Percentiles rank a stretch among this genome's conserved stretches.
These are phyloP conservation scores for Apiotrichum domesticum DNA, from an alignment of 1,284 basidiomycete genomes.

Conservation along the genomic window DNA sequence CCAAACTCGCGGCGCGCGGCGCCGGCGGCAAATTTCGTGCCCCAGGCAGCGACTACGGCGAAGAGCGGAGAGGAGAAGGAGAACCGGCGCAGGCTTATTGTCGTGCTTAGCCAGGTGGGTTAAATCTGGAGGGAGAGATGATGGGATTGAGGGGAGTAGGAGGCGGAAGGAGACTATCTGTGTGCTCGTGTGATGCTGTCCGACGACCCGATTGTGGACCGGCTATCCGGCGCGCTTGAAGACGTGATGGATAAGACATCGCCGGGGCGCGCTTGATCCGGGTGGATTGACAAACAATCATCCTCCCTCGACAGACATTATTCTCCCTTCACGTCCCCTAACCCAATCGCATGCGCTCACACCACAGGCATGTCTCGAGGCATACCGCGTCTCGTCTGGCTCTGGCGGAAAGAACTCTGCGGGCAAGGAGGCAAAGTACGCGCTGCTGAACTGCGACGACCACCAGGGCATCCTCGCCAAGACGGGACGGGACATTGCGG, in stretches of 20 bases:
- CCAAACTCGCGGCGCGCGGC: slow-evolving; percentile 27
- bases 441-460: slow-evolving; percentile 96
- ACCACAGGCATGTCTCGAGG: slow-evolving; percentile 83
- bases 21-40: slow-evolving; percentile 37
- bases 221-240: background rate
- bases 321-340: no score
- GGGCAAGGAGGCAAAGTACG: slow-evolving; percentile 83
- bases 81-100: slow-evolving; percentile 69
- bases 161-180: no score
- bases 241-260: background rate
- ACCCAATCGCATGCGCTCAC: background rate
- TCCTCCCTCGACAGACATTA: no score
- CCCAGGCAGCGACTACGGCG: slow-evolving; percentile 60
- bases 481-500: slow-evolving; percentile 95
- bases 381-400: slow-evolving; percentile 72
- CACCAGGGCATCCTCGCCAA: slow-evolving; percentile 98
- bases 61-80: slow-evolving; percentile 56
- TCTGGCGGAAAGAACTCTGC: slow-evolving; percentile 49
- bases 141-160: background rate
- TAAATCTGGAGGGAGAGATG: background rate
- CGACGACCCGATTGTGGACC: background rate
- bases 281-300: background rate
- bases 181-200: no score
- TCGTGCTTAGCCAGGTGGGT: slow-evolving; percentile 60
- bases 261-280: background rate